Evolutionary conservation across 2,329 filamentous ascomycete genomes (phyloP).

Genomic region (Meredithiella fracta): DNA sequence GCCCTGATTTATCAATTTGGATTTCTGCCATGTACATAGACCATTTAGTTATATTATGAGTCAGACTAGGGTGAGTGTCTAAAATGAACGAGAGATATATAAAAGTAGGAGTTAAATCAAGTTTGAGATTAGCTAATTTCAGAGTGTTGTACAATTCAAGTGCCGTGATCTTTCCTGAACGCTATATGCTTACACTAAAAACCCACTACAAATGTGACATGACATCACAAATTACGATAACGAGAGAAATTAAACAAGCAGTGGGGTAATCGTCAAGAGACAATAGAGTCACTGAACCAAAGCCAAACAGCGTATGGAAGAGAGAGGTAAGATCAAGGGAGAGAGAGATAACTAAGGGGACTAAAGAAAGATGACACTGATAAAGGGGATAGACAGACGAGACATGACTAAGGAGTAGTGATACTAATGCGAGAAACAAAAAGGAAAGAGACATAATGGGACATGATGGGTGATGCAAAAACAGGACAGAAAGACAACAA

Average conservation of each 20-base stretch:
- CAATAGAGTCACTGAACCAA: not conserved
- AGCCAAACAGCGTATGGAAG: not conserved
- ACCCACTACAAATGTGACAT: slow-evolving; percentile 1
- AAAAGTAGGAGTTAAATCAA: not conserved
- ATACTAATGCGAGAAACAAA: not conserved
- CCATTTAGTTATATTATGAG: too few species aligned
- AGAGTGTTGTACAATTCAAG: slow-evolving; percentile 12
- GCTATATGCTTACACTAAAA: slow-evolving; percentile 13
- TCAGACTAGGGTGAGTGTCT: not conserved
- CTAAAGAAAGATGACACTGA: not conserved
- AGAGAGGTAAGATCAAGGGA: too few species aligned
- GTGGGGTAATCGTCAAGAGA: not conserved
- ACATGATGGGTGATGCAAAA: slow-evolving; percentile 5
- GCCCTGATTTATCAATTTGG: not conserved
- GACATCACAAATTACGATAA: not conserved
- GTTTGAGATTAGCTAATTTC: not conserved
- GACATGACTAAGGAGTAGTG: too few species aligned
- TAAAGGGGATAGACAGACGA: not conserved
- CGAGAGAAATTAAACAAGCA: slow-evolving; percentile 3
- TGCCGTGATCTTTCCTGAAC: slow-evolving; percentile 10
- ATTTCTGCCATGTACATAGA: too few species aligned
- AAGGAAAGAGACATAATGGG: slow-evolving; percentile 6
- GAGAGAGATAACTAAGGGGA: not conserved
- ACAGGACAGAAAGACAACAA: not conserved
- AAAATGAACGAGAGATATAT: not conserved